Evolutionary conservation across 371 early-diverging fungal species (phyloP).

Genomic region (Mortierella sp.): DNA sequence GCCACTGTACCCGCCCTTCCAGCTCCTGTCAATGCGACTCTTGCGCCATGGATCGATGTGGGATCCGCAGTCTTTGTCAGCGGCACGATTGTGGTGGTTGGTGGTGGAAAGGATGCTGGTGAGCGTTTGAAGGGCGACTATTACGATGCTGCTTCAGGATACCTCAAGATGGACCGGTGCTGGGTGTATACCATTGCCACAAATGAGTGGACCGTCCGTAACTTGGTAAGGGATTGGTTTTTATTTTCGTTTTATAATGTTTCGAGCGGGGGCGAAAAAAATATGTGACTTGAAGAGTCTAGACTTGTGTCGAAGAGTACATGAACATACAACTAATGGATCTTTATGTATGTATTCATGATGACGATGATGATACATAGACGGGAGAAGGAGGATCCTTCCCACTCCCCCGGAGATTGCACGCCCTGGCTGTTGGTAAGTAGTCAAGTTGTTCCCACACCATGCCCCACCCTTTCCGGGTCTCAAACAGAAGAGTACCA

Average conservation of each 20-base stretch:
- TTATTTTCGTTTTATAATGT: neutral
- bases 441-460: neutral
- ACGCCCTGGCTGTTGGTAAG: slow-evolving; percentile 41
- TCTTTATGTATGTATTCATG: neutral
- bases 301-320: neutral
- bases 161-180: slow-evolving; percentile 48
- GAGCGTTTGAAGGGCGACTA: slow-evolving; percentile 23
- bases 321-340: neutral
- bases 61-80: slow-evolving; percentile 38
- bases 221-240: slow-evolving; percentile 28
- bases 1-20: slow-evolving; percentile 16
- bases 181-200: slow-evolving; percentile 40
- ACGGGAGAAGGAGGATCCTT: slow-evolving; percentile 22
- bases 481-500: neutral
- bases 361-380: slow-evolving; percentile 18
- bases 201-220: slow-evolving; percentile 29
- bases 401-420: slow-evolving; percentile 38
- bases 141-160: slow-evolving; percentile 30
- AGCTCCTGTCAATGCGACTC: neutral
- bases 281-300: neutral
- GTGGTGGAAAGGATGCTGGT: slow-evolving; percentile 31
- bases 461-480: neutral
- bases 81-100: slow-evolving; percentile 45
- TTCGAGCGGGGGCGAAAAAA: neutral
- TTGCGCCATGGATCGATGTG: slow-evolving; percentile 40